Conservation (phyloP, 257 asterid genomes). For the Anisodus tanguticus region DNA sequence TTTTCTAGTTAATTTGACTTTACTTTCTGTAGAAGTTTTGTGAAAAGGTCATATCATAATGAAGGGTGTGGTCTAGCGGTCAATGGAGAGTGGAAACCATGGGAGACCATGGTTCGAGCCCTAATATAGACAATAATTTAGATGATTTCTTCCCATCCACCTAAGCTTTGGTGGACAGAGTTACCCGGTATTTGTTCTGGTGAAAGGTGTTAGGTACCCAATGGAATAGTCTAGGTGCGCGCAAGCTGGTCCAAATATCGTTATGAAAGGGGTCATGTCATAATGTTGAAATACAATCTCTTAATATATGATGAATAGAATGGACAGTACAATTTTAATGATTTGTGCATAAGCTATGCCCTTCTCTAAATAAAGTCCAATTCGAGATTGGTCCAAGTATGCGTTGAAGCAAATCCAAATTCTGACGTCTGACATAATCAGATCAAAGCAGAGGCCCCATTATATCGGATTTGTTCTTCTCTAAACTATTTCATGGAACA, state of each 20-base stretch:
- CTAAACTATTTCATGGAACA: background rate
- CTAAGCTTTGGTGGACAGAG: background rate
- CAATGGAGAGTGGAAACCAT: constrained; percentile 6
- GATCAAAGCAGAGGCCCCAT: background rate
- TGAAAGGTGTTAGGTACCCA: background rate
- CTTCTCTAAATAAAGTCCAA: background rate
- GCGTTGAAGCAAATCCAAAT: background rate
- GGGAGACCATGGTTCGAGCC: background rate
- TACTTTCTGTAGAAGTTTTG: background rate
- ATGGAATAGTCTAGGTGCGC: background rate
- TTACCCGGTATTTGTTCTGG: background rate
- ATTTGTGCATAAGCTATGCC: background rate
- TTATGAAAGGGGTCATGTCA: background rate
- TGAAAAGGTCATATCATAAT: background rate
- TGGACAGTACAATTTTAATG: background rate
- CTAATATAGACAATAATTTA: background rate
- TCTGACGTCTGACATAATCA: background rate
- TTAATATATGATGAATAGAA: background rate
- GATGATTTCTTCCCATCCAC: background rate
- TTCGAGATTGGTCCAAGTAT: background rate
- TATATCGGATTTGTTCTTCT: background rate
- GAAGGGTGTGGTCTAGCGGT: background rate
- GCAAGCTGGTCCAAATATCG: background rate
- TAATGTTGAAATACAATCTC: background rate
- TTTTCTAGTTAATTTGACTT: background rate